A percentile compares a stretch with the other conserved stretches of the same genome.
Evolutionary conservation across 441 rosid species (phyloP).

Genomic region (Kokia cookei): DNA sequence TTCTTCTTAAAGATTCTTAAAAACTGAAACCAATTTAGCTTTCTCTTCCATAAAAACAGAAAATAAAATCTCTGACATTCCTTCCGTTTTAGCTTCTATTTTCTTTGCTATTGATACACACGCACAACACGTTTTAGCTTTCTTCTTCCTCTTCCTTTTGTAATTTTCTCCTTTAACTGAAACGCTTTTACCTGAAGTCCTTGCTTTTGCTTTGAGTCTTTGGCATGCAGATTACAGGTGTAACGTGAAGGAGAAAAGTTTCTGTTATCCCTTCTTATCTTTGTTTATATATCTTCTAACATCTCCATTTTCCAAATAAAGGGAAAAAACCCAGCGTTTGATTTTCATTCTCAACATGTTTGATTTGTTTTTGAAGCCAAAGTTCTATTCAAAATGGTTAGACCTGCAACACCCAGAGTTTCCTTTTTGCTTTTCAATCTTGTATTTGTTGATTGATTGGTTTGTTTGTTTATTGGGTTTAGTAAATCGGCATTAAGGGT

Average conservation of each 20-base stretch:
- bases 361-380: slow-evolving; percentile 46
- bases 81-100: not conserved
- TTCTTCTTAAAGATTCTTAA: not conserved
- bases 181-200: not conserved
- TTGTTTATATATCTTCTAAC: not conserved
- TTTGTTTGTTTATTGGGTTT: not conserved
- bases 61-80: not conserved
- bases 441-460: not conserved
- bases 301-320: not conserved
- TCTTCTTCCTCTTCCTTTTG: not conserved
- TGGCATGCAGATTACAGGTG: slow-evolving; percentile 15
- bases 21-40: not conserved
- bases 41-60: too few relatives aligned
- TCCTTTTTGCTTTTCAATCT: not conserved
- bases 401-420: not conserved
- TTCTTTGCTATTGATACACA: not conserved
- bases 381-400: slow-evolving; percentile 64
- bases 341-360: slow-evolving; percentile 37
- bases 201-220: slow-evolving; percentile 1
- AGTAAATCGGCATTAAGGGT: slow-evolving; percentile 62
- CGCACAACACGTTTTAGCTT: not conserved
- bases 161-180: not conserved
- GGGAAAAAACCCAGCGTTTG: not conserved
- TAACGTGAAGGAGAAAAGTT: slow-evolving; percentile 6
- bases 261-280: not conserved